These are phyloP conservation scores for Penicillium silybi DNA, from an alignment of 495 filamentous ascomycete species.

Conservation along the genomic window DNA sequence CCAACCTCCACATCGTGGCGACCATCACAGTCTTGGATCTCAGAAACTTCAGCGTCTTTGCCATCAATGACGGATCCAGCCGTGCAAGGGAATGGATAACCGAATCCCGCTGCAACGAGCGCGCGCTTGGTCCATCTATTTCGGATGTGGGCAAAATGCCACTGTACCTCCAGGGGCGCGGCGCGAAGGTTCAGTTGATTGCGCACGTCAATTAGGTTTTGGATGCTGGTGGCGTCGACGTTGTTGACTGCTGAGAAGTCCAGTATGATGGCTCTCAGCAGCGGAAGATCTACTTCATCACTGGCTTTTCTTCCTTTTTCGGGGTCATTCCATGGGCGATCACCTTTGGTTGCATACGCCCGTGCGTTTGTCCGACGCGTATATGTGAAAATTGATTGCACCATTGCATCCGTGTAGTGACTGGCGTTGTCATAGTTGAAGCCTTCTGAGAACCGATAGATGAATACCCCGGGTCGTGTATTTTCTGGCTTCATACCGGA, in stretches of 20 bases:
- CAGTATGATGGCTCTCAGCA: constrained; percentile 83
- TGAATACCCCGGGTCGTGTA: constrained; percentile 88
- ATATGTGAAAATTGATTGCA: constrained; percentile 61
- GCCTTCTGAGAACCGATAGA: constrained; percentile 91
- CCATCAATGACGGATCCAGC: constrained; percentile 25
- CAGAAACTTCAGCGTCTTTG: neutral
- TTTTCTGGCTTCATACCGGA: constrained; percentile 67
- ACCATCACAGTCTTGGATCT: constrained; percentile 54
- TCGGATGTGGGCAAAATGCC: constrained; percentile 88
- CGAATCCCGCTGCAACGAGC: constrained; percentile 82
- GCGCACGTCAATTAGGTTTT: constrained; percentile 91
- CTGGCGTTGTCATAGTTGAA: constrained; percentile 91
- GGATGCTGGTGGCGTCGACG: constrained; percentile 86
- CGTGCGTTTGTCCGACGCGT: constrained; percentile 70
- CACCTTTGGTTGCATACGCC: constrained; percentile 60
- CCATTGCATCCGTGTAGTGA: constrained; percentile 77
- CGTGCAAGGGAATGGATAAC: constrained; percentile 48
- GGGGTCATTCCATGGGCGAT: constrained; percentile 92
- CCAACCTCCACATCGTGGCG: neutral
- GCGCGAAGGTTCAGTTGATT: constrained; percentile 90
- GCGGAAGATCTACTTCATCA: constrained; percentile 55
- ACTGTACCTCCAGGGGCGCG: constrained; percentile 75
- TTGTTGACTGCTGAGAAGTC: constrained; percentile 94
- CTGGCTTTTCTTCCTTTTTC: constrained; percentile 44
- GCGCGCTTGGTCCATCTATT: constrained; percentile 96